phyloP scores from a whole-genome alignment of 2,329 filamentous ascomycete genomes.

The Diaporthe capsici region DNA sequence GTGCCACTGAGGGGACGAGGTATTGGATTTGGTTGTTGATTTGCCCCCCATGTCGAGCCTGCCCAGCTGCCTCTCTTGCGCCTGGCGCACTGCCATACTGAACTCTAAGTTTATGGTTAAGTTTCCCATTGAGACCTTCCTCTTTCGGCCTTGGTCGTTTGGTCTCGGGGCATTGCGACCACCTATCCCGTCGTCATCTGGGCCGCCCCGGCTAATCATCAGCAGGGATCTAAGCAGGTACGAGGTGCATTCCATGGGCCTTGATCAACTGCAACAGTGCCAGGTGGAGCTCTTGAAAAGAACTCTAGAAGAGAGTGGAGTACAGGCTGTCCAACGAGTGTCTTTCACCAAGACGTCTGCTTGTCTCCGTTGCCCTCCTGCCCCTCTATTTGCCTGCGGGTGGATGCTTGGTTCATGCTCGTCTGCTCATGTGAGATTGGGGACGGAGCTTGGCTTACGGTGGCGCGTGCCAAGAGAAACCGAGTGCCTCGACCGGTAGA shows the following conservation, averaged over 20 bases:
- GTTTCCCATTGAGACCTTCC: slow-evolving; percentile 13
- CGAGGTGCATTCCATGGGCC: neutral
- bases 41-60: neutral
- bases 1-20: slow-evolving; percentile 4
- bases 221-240: neutral
- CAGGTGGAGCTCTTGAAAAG: neutral
- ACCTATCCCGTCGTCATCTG: neutral
- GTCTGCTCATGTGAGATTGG: neutral
- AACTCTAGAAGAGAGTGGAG: neutral
- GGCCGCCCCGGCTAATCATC: neutral
- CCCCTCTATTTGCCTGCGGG: neutral
- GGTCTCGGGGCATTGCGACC: neutral
- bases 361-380: neutral
- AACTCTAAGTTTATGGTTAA: slow-evolving; percentile 22
- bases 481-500: neutral
- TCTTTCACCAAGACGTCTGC: neutral
- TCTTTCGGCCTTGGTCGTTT: neutral
- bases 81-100: neutral
- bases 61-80: slow-evolving; percentile 7
- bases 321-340: no score
- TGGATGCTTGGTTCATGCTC: neutral
- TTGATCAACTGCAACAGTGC: neutral
- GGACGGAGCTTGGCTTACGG: neutral
- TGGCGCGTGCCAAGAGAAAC: slow-evolving; percentile 21
- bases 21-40: neutral